Evolutionary conservation across 2,329 filamentous ascomycete genomes (phyloP), one percentile per base, ranked within the genome.

Genomic region (Diaporthe citrichinensis): DNA sequence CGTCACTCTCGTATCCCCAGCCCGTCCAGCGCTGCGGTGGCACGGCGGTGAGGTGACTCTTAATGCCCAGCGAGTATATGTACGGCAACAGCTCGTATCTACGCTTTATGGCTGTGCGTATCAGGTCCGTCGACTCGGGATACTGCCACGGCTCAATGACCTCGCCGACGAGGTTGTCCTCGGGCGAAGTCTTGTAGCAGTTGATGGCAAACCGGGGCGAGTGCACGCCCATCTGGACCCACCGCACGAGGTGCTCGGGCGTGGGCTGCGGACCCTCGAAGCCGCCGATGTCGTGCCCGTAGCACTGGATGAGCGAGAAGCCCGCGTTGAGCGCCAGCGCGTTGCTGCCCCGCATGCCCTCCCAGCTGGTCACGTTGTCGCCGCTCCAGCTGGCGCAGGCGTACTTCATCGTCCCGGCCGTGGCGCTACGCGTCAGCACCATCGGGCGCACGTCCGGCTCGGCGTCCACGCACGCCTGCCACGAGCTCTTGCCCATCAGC

Each of bases 131-230:
- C 39, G 92, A 91, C 49, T 92, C 89, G 0, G 92, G 91, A 79
- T 94, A 93, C 92, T 94, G 94, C 92, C 92, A 95, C 0, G 93
- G 93, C 84, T 94, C 93, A 75, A 95, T 95, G 0, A 95, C 92
- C 49, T 94, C 93, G 10, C 93, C 93, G 34, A 94, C 87, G 0
- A 87, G 86, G 79, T 92, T 94, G 82, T 94, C 91, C 0, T 89
- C 85, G 0, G 90, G 88, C 0, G 89, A 90, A 0, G 93, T 95
- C 84, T 95, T 95, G 89, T 93, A 94, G 83, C 93, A 95, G 83
- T 95, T 95, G 85, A 94, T 94, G 15, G 93, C 92, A 79, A 95
- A 94, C 0, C 93, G 90, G 0, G 91, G 89, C 1, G 92, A 93
- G 83, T 94, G 90, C 76, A 92, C 90, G 8, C 93, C 93, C 2